Percentiles rank a stretch among this genome's conserved stretches.
Evolutionary conservation across 345 rosid genomes (phyloP).

Genomic region (Moricandia arvensis): DNA sequence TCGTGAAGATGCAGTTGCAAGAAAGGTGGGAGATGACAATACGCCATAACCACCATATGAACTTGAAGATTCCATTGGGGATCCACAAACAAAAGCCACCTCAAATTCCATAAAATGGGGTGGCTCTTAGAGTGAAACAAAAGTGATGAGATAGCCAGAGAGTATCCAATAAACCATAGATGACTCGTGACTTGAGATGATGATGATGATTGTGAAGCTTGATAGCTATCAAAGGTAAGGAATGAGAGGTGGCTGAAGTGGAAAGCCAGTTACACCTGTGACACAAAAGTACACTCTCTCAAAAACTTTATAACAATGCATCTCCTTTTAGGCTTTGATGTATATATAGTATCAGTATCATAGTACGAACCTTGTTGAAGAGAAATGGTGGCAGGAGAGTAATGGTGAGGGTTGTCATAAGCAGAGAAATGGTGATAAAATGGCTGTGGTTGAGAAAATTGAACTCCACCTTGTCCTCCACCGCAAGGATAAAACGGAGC

Average conservation of each 20-base stretch:
- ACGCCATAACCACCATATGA: slow-evolving; percentile 24
- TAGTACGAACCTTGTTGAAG: slow-evolving; percentile 32
- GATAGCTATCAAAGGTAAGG: slow-evolving; percentile 28
- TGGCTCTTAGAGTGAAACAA: slow-evolving; percentile 12
- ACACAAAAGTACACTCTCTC: slow-evolving; percentile 6
- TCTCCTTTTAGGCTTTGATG: slow-evolving; percentile 2
- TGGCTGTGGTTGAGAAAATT: slow-evolving; percentile 27
- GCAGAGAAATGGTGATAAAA: slow-evolving; percentile 28
- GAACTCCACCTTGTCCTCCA: slow-evolving; percentile 22
- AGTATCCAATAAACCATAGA: slow-evolving; percentile 23
- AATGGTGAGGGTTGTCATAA: slow-evolving; percentile 34
- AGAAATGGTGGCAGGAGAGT: slow-evolving; percentile 29
- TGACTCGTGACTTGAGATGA: slow-evolving; percentile 28
- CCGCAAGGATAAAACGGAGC: slow-evolving; percentile 39
- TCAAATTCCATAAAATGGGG: slow-evolving; percentile 32
- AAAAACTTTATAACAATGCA: slow-evolving; percentile 8
- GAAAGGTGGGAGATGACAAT: slow-evolving; percentile 25
- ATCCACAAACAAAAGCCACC: slow-evolving; percentile 23
- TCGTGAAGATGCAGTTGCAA: slow-evolving; percentile 23
- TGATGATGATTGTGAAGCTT: slow-evolving; percentile 9
- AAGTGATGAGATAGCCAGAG: slow-evolving; percentile 25
- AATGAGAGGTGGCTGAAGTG: slow-evolving; percentile 34
- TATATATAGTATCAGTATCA: not conserved
- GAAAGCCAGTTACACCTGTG: slow-evolving; percentile 30
- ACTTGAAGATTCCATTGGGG: slow-evolving; percentile 18